These are phyloP conservation scores for Kodamaea ohmeri DNA, from an alignment of 1,139 yeast genomes.

Conservation along the genomic window DNA sequence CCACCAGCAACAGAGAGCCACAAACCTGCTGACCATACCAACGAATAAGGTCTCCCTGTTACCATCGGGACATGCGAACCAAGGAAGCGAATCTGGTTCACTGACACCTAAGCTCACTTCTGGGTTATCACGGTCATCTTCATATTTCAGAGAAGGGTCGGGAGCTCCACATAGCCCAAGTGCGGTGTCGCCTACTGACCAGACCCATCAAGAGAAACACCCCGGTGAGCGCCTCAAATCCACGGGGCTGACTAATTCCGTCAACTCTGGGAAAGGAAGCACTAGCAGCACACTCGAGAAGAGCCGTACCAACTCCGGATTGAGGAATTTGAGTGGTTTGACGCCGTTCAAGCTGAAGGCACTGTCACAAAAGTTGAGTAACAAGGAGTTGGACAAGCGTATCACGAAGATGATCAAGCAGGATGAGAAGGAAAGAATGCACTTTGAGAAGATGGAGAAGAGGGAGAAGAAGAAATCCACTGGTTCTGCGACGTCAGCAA, in stretches of 20 bases:
- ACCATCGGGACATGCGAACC: not conserved
- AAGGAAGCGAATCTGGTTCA: not conserved
- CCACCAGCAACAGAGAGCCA: not conserved
- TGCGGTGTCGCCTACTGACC: constrained; percentile 6
- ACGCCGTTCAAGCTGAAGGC: constrained; percentile 31
- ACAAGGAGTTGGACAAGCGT: constrained; percentile 32
- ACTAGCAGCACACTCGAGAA: constrained; percentile 18
- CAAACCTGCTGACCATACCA: constrained; percentile 1
- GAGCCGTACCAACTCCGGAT: constrained; percentile 25
- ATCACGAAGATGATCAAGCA: constrained; percentile 30
- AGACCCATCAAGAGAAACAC: constrained; percentile 9
- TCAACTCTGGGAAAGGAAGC: not conserved
- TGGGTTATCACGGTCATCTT: constrained; percentile 3
- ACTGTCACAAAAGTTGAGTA: constrained; percentile 20
- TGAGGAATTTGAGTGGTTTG: constrained; percentile 26
- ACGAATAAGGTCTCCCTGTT: not conserved
- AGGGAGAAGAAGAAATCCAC: constrained; percentile 12
- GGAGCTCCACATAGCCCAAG: constrained; percentile 8
- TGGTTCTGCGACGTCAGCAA: constrained; percentile 9
- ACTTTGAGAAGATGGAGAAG: constrained; percentile 16
- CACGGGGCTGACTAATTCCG: constrained; percentile 6
- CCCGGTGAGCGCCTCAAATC: constrained; percentile 2
- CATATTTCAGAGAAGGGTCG: constrained; percentile 5
- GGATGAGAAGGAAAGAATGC: constrained; percentile 28
- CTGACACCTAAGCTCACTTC: constrained; percentile 2